Conservation (phyloP, 768 basidiomycete genomes). For the Pleurotus djamor region DNA sequence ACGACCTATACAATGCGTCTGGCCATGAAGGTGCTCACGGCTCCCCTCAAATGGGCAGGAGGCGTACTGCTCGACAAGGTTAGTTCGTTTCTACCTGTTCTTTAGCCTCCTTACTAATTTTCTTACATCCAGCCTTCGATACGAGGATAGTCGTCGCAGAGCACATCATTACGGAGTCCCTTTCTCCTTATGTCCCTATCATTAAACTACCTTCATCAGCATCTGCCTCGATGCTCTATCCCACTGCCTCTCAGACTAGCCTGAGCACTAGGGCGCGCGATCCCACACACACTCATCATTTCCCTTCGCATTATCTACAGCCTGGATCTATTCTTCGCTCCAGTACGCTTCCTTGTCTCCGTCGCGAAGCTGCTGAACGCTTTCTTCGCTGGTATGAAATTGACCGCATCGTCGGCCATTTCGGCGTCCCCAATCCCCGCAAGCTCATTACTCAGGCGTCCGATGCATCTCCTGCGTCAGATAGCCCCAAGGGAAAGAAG, state of each 20-base stretch:
- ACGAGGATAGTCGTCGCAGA: slow-evolving; percentile 3
- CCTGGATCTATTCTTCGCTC: slow-evolving; percentile 17
- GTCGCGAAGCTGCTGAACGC: slow-evolving; percentile 65
- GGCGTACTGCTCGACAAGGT: slow-evolving; percentile 3
- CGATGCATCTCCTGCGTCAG: background rate
- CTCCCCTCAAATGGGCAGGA: background rate
- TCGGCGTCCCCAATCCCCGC: background rate
- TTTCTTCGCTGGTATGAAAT: slow-evolving; percentile 75
- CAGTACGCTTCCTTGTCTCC: slow-evolving; percentile 52
- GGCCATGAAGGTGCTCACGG: background rate
- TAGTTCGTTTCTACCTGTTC: background rate
- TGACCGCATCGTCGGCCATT: slow-evolving; percentile 47
- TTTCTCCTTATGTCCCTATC: background rate
- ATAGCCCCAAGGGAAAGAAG: background rate
- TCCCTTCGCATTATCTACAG: slow-evolving; percentile 2
- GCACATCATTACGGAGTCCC: slow-evolving; percentile 3
- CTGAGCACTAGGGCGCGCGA: background rate
- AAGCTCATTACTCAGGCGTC: background rate
- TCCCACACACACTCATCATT: background rate
- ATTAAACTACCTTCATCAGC: slow-evolving; percentile 1
- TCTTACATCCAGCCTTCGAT: background rate
- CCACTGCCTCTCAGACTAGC: background rate
- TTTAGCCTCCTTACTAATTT: background rate
- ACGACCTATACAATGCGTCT: background rate
- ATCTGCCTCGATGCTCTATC: background rate